A percentile compares a stretch with the other conserved stretches of the same genome.
These are phyloP conservation scores for Kazachstania kunashirensis DNA, from an alignment of 805 yeast species.

Conservation along the genomic window DNA sequence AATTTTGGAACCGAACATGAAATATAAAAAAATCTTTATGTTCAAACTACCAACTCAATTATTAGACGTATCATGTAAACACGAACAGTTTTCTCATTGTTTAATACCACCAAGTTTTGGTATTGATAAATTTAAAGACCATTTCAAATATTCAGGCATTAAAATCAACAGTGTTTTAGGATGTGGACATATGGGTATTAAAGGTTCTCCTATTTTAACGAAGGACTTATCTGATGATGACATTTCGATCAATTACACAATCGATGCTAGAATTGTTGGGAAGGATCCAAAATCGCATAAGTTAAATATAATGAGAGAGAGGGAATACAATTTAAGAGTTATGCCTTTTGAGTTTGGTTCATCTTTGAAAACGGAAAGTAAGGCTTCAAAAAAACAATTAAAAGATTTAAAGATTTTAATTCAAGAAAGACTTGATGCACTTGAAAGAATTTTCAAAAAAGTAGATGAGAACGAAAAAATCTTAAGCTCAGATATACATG, in stretches of 20 bases:
- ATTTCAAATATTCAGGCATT: constrained; percentile 27
- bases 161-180: constrained; percentile 30
- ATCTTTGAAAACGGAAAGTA: constrained; percentile 9
- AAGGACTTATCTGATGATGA: constrained; percentile 41
- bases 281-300: constrained; percentile 28
- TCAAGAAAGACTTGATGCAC: constrained; percentile 22
- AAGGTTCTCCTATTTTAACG: constrained; percentile 48
- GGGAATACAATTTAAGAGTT: constrained; percentile 32
- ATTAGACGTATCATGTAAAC: constrained; percentile 44
- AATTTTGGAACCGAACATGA: constrained; percentile 38
- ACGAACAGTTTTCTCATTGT: constrained; percentile 33
- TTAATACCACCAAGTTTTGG: constrained; percentile 36
- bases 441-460: constrained; percentile 18
- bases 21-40: constrained; percentile 49
- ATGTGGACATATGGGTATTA: constrained; percentile 41
- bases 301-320: constrained; percentile 28
- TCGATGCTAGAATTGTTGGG: constrained; percentile 50
- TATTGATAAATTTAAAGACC: constrained; percentile 26
- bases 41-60: constrained; percentile 48
- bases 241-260: constrained; percentile 40
- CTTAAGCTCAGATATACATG: constrained; percentile 19
- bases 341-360: constrained; percentile 33
- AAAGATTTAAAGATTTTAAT: constrained; percentile 17
- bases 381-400: constrained; percentile 15
- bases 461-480: constrained; percentile 19